Base-by-base conservation (phyloP, 2,329 filamentous ascomycete genomes). In the Diaporthe sp. region DNA sequence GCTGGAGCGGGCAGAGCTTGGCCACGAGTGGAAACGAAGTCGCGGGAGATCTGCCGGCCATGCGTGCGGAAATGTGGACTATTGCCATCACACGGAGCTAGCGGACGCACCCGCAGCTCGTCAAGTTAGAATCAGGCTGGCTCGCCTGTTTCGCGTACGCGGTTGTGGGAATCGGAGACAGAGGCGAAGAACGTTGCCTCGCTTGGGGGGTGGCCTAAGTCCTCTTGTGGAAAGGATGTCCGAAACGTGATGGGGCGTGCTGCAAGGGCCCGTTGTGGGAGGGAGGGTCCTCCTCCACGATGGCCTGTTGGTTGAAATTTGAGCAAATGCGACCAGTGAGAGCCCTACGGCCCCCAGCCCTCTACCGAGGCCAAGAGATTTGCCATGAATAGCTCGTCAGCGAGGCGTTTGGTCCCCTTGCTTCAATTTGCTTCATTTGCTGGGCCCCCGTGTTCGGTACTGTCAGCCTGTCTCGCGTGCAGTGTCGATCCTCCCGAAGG, bases 181-280 rank as follows among this genome's bases (percentile, higher is more conserved):
- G 28, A 68, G 44, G 62, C 62, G 62, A 68, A 68, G 62, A 53
- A 15, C 34, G 62, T 28, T 49, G 65, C 34, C 65, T 53, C 65
- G 65, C 65, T 68, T 68, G 46, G 19, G 22, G 22, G n/a, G 4
- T 19, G 15, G 46, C 65, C 65, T 42, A 53, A 68, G 46, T 53
- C 62, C 62, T 53, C 44, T 53, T 68, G 62, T n/a, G 62, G 62
- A 68, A 68, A 68, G 19, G 39, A 68, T 68, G 62, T 37, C 46
- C 65, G 65, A n/a, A 2, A 46, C 28, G 12, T 25, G 46, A 53
- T 68, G 65, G 46, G 65, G 61, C 4, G 13, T 22, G 22, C 65
- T 68, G 65, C 46, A 68, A 68, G 65, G 65, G 49, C 46, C 65
- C 65, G 46, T 42, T 68, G 46, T n/a, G 22, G 28, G 28, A 46